phyloP scores from a whole-genome alignment of 768 basidiomycete species.

The Mycena capillaripes region DNA sequence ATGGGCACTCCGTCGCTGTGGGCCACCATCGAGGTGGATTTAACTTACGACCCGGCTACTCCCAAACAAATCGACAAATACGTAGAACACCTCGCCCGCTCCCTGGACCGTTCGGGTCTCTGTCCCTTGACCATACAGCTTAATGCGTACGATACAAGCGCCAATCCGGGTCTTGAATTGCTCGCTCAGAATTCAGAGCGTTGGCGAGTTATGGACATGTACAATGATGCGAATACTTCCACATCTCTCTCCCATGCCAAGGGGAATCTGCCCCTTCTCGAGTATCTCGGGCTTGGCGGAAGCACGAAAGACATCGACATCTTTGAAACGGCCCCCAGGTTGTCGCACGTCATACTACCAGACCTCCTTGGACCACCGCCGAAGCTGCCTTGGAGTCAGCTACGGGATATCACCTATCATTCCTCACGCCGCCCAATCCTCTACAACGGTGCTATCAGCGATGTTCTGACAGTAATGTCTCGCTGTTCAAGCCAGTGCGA shows the following conservation, averaged over 20 bases:
- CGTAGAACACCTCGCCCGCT: neutral
- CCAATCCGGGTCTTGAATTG: neutral
- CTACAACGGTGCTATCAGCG: neutral
- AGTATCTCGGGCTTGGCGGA: neutral
- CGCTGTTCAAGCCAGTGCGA: neutral
- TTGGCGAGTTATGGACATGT: neutral
- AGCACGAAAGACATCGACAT: too few relatives aligned
- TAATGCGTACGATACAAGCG: neutral
- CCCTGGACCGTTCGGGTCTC: neutral
- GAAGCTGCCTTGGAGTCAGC: neutral
- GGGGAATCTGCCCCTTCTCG: neutral
- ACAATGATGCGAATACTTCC: neutral
- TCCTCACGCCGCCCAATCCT: neutral
- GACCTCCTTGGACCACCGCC: neutral
- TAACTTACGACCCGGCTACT: too few relatives aligned
- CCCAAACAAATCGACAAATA: too few relatives aligned
- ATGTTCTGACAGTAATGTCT: neutral
- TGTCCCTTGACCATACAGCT: neutral
- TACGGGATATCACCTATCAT: neutral
- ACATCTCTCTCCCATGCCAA: neutral
- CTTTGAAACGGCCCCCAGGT: neutral
- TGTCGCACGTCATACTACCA: slow-evolving; percentile 8
- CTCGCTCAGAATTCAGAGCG: neutral
- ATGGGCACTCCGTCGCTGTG: neutral
- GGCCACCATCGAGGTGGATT: neutral